Base-by-base conservation (phyloP, 2,329 filamentous ascomycete genomes). In the Beauveria varroae region DNA sequence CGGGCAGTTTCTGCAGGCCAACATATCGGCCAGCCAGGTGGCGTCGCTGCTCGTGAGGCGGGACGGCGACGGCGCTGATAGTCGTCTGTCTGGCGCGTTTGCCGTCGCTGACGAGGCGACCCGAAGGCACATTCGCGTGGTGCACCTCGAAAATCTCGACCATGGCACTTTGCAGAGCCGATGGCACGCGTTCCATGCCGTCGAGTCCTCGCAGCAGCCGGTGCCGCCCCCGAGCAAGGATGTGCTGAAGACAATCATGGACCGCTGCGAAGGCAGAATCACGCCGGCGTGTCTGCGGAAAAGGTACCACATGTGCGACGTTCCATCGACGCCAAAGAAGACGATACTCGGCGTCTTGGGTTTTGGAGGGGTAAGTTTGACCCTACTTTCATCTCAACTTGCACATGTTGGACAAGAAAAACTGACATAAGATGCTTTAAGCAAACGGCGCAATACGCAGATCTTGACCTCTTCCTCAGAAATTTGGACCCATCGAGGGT, bases 321-420 rank as follows among this genome's bases (percentile, higher is more conserved):
- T 74, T 30, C 85, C 87, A 9, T 75, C 81, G 8, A 85, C 72
- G 24, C 81, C 86, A 12, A 83, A 78, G 67, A 84, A 78, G 26
- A 87, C 75, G 0, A 87, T 87, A 62, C 83, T 87, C 56, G 88
- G 87, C n/a, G 85, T 91, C 20, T 66, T 66, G 22, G 79, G 77
- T 5, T 82, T 80, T 63, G 65, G 74, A 0, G 70, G 73, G 43
- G 76, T 75, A 66, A 65, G 68, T 64, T 64, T 1, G 7, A 10
- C 20, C 26, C 20, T 7, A 8, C 20, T 30, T 49, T 41, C 16
- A 10, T 30, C 30, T 22, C 7, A 20, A n/a, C 5, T 46, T 14
- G 44, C 18, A 43, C n/a, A 43, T 43, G 41, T 3, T 10, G 10
- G 20, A 46, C 5, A 22, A 47, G 5, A 7, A 18, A 16, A 26